A percentile compares a stretch with the other conserved stretches of the same genome.
Conservation (phyloP, 108 stramenopile species). For the Nannochloropsis gaditana region DNA sequence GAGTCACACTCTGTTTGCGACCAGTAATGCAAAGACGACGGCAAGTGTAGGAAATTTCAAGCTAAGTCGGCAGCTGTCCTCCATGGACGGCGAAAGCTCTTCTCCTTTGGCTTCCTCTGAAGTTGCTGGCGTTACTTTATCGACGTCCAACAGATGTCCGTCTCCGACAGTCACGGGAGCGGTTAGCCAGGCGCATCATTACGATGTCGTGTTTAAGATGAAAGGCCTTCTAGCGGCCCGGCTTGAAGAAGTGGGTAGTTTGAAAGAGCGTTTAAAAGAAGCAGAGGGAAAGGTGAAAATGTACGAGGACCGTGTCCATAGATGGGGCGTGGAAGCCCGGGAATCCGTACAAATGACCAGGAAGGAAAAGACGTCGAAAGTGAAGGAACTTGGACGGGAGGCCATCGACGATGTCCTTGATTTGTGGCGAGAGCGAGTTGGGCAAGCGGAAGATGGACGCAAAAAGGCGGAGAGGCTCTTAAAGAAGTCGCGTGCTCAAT, state of each 20-base stretch:
- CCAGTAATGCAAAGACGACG: no score
- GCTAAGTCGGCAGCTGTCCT: neutral
- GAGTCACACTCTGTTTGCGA: no score
- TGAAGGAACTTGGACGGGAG: neutral
- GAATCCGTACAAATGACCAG: neutral
- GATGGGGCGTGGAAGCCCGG: neutral
- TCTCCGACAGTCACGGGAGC: neutral
- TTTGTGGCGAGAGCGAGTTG: neutral
- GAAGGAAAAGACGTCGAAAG: neutral
- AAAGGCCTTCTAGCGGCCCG: neutral
- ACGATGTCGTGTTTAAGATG: neutral
- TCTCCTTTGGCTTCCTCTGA: neutral
- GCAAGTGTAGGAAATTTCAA: neutral
- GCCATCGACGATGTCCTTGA: neutral
- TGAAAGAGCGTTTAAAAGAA: neutral
- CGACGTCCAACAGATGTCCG: no score
- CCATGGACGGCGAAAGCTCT: neutral
- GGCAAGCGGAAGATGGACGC: neutral
- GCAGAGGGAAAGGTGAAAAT: neutral
- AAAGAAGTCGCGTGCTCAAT: neutral
- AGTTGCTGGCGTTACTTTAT: neutral
- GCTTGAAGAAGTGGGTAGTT: neutral
- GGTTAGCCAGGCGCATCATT: neutral
- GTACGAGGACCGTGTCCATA: neutral
- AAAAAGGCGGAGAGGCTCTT: neutral